Evolutionary conservation across 192 early-diverging fungal genomes (phyloP).

Genomic region (Entomortierella parvispora): DNA sequence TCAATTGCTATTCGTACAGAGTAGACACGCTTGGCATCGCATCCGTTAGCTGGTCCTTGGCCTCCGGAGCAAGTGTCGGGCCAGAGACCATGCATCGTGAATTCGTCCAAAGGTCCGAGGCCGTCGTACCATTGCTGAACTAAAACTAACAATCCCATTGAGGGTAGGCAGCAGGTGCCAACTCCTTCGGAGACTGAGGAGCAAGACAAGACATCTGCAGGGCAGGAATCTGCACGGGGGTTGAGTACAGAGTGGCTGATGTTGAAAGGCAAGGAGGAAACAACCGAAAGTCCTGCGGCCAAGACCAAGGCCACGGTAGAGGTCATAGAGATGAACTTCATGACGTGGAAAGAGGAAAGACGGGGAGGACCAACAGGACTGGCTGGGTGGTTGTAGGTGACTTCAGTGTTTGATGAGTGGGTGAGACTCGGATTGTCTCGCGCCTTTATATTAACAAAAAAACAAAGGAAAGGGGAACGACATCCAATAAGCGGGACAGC

Average conservation of each 20-base stretch:
- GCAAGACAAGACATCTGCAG: slow-evolving; percentile 48
- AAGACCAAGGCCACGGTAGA: slow-evolving; percentile 21
- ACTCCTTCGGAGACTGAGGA: slow-evolving; percentile 20
- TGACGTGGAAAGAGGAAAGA: not conserved
- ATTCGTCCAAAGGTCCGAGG: slow-evolving; percentile 66
- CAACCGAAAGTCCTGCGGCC: slow-evolving; percentile 19
- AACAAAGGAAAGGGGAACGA: too few species aligned
- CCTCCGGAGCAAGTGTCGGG: slow-evolving; percentile 68
- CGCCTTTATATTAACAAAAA: too few species aligned
- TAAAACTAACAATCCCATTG: slow-evolving; percentile 60
- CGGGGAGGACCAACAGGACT: not conserved
- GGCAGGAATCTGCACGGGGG: slow-evolving; percentile 15
- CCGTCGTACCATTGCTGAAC: slow-evolving; percentile 69
- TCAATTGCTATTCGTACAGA: slow-evolving; percentile 17
- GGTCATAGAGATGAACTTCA: slow-evolving; percentile 31
- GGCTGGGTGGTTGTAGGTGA: not conserved
- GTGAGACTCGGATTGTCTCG: too few species aligned
- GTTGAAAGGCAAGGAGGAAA: slow-evolving; percentile 20
- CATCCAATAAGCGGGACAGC: too few species aligned
- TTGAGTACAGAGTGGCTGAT: not conserved
- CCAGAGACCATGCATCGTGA: slow-evolving; percentile 85
- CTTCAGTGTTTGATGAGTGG: too few species aligned
- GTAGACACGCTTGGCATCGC: slow-evolving; percentile 70
- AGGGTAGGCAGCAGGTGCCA: slow-evolving; percentile 63
- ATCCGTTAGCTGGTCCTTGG: slow-evolving; percentile 59